Conservation (phyloP, 805 yeast species). For the Saturnispora ahearnii region DNA sequence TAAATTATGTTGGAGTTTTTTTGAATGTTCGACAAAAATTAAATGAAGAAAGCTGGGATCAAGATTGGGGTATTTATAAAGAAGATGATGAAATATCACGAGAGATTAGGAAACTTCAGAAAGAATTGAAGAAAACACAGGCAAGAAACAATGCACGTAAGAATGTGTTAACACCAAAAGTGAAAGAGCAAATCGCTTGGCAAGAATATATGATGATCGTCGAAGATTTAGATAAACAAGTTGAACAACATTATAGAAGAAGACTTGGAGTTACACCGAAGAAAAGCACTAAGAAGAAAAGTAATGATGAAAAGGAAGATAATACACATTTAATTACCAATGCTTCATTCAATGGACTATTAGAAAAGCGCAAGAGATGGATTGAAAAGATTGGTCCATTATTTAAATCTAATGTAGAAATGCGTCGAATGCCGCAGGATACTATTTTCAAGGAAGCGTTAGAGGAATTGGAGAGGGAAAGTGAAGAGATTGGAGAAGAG, state of each 20-base stretch:
- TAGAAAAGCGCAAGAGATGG: slow-evolving; percentile 88
- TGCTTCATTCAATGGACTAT: slow-evolving; percentile 64
- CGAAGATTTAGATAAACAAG: slow-evolving; percentile 93
- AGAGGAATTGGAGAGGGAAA: slow-evolving; percentile 4
- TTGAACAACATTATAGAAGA: slow-evolving; percentile 86
- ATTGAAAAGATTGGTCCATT: slow-evolving; percentile 81
- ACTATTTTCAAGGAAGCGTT: slow-evolving; percentile 38
- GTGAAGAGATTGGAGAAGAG: slow-evolving; percentile 6
- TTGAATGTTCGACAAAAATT: slow-evolving; percentile 45
- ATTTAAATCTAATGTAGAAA: slow-evolving; percentile 55
- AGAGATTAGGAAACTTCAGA: slow-evolving; percentile 69
- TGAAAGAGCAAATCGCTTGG: slow-evolving; percentile 88
- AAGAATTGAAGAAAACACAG: slow-evolving; percentile 52
- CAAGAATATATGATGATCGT: slow-evolving; percentile 85
- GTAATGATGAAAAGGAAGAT: slow-evolving; percentile 21
- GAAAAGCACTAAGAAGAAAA: slow-evolving; percentile 45
- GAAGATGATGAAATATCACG: slow-evolving; percentile 94
- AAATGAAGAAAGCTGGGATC: slow-evolving; percentile 31
- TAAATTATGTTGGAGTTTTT: slow-evolving; percentile 83
- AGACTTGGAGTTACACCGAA: slow-evolving; percentile 64
- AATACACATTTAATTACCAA: slow-evolving; percentile 61
- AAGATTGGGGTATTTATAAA: slow-evolving; percentile 68
- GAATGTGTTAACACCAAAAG: slow-evolving; percentile 52
- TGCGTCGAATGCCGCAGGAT: slow-evolving; percentile 67
- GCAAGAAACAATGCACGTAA: slow-evolving; percentile 60